These are phyloP conservation scores for Barnettozyma sucrosica DNA, from an alignment of 805 yeast species.

Conservation along the genomic window DNA sequence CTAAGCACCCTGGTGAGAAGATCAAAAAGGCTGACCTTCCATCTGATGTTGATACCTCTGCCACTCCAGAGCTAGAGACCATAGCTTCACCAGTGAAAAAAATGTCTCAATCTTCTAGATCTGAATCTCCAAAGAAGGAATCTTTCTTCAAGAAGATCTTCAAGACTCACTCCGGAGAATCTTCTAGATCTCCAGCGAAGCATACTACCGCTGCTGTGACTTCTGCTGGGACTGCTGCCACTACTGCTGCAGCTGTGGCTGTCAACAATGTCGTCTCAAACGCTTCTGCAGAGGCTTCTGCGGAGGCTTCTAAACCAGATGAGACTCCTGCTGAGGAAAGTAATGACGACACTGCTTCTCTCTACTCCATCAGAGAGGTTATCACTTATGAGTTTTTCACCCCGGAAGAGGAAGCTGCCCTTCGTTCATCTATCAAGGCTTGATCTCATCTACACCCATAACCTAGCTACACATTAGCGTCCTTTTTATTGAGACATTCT, in stretches of 20 bases:
- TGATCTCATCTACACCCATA: neutral
- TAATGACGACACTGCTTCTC: conserved; percentile 7
- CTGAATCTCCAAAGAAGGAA: conserved; percentile 8
- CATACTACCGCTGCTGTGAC: conserved; percentile 8
- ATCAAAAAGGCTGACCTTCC: conserved; percentile 1
- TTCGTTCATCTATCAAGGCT: conserved; percentile 2
- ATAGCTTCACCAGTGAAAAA: neutral
- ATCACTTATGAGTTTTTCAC: conserved; percentile 18
- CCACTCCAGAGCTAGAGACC: conserved; percentile 3
- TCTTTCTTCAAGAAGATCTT: conserved; percentile 12
- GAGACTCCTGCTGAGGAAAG: neutral
- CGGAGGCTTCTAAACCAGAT: neutral
- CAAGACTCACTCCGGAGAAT: neutral
- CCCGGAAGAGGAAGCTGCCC: conserved; percentile 9
- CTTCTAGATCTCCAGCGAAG: neutral
- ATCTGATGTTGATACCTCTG: neutral
- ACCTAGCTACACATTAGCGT: neutral
- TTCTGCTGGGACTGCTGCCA: neutral
- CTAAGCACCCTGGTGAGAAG: conserved; percentile 16
- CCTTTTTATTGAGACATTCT: neutral
- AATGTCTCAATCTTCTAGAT: neutral
- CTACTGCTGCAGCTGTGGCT: too few species aligned
- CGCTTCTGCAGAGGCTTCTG: too few species aligned
- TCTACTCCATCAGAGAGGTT: conserved; percentile 22
- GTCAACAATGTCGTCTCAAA: too few species aligned